Evolutionary conservation across 2,329 filamentous ascomycete genomes (phyloP).

Genomic region (Raffaelea ambrosiae): DNA sequence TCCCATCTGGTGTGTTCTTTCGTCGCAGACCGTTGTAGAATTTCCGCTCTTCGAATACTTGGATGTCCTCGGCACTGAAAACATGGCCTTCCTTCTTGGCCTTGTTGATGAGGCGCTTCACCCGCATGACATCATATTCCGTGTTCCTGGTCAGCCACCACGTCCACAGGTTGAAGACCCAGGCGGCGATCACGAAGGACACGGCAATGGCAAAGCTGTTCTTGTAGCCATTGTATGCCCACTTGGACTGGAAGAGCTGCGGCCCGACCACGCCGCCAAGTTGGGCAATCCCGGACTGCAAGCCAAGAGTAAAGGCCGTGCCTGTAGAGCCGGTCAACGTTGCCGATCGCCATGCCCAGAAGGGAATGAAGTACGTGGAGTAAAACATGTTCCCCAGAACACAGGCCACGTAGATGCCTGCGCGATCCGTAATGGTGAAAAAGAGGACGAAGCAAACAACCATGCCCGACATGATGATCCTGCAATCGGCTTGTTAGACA

Average conservation of each 20-base stretch:
- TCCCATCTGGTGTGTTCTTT: no score
- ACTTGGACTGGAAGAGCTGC: conserved; percentile 22
- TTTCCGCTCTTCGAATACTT: conserved; percentile 14
- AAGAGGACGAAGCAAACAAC: conserved; percentile 25
- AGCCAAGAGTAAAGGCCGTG: conserved; percentile 32
- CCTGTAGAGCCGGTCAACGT: conserved; percentile 32
- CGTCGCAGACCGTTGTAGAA: conserved; percentile 18
- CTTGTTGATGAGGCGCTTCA: conserved; percentile 8
- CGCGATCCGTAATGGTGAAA: conserved; percentile 25
- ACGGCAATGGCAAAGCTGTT: conserved; percentile 18
- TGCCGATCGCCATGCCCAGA: conserved; percentile 35
- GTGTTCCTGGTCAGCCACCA: conserved; percentile 18
- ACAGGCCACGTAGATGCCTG: conserved; percentile 33
- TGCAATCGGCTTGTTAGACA: no score
- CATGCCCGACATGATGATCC: conserved; percentile 19
- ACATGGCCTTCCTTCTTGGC: conserved; percentile 9
- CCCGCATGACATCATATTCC: conserved; percentile 17
- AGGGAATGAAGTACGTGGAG: conserved; percentile 32
- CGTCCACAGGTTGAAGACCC: conserved; percentile 16
- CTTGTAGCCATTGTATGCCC: conserved; percentile 25
- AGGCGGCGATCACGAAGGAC: conserved; percentile 14
- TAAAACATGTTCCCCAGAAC: conserved; percentile 35
- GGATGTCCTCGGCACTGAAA: conserved; percentile 7
- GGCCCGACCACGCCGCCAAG: conserved; percentile 32
- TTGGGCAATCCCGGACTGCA: conserved; percentile 33